Evolutionary conservation across 148 eudicot species (phyloP).

Genomic region (Bassia scoparia): DNA sequence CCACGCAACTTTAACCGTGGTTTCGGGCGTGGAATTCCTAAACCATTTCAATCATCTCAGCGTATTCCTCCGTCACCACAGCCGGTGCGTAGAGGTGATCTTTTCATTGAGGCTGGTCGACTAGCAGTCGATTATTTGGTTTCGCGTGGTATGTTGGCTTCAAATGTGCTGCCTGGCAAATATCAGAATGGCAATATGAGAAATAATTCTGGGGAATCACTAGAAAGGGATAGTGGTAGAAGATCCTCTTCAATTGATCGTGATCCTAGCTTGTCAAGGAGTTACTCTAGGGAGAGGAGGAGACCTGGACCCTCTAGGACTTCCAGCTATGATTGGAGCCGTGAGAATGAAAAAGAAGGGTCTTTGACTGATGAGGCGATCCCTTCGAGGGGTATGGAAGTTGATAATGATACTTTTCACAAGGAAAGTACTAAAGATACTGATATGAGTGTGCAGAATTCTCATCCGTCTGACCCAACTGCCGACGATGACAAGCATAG

Average conservation of each 20-base stretch:
- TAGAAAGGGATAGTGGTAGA: slow-evolving; percentile 42
- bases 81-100: slow-evolving; percentile 43
- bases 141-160: slow-evolving; percentile 66
- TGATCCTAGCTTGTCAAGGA: slow-evolving; percentile 30
- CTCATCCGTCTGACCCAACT: slow-evolving; percentile 34
- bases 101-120: slow-evolving; percentile 87
- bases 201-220: slow-evolving; percentile 36
- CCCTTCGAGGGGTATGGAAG: slow-evolving; percentile 32
- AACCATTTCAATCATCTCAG: slow-evolving; percentile 33
- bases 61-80: slow-evolving; percentile 31
- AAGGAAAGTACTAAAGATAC: slow-evolving; percentile 27
- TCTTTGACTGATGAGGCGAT: slow-evolving; percentile 46
- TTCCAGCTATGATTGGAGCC: slow-evolving; percentile 43
- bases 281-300: slow-evolving; percentile 45
- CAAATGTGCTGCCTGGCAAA: slow-evolving; percentile 55
- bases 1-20: slow-evolving; percentile 30
- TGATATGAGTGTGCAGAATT: slow-evolving; percentile 28
- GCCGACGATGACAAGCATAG: slow-evolving; percentile 27
- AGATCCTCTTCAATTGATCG: slow-evolving; percentile 39
- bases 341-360: slow-evolving; percentile 45
- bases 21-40: slow-evolving; percentile 41
- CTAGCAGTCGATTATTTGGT: slow-evolving; percentile 84
- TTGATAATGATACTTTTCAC: slow-evolving; percentile 19
- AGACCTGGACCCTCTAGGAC: slow-evolving; percentile 43
- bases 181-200: slow-evolving; percentile 48